Percentiles rank a stretch among this genome's conserved stretches.
Evolutionary conservation across 1,284 basidiomycete species (phyloP).

Genomic region (Kalmanozyma brasiliensis): DNA sequence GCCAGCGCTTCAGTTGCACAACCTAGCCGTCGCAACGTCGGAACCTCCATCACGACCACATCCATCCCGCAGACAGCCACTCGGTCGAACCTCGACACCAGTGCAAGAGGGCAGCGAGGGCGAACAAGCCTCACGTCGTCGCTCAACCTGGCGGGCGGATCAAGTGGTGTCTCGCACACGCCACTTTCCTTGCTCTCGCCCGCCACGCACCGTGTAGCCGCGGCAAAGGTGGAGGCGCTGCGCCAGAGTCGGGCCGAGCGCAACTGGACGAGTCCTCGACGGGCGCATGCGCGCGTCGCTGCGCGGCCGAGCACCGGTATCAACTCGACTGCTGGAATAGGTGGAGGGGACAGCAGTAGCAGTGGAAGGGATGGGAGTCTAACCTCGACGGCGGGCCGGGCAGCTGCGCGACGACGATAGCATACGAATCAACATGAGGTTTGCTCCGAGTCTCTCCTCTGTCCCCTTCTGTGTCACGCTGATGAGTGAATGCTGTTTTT

Average conservation of each 20-base stretch:
- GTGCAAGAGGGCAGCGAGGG: background rate
- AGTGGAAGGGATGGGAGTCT: conserved; percentile 9
- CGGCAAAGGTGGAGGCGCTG: conserved; percentile 27
- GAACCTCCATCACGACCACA: too few species aligned
- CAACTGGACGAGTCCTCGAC: conserved; percentile 31
- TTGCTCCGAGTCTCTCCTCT: too few species aligned
- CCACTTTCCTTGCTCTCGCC: conserved; percentile 41
- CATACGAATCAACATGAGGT: too few species aligned
- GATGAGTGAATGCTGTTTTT: background rate
- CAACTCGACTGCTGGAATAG: too few species aligned
- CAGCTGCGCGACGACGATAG: too few species aligned
- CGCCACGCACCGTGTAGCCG: conserved; percentile 26
- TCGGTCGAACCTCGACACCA: background rate
- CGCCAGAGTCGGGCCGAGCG: conserved; percentile 16
- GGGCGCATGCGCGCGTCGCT: background rate
- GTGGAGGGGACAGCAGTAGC: background rate
- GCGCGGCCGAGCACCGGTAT: too few species aligned
- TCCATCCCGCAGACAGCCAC: too few species aligned
- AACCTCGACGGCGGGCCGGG: too few species aligned
- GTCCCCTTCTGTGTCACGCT: too few species aligned
- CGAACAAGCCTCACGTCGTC: conserved; percentile 5
- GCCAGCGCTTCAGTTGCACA: too few species aligned
- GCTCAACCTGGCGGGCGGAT: conserved; percentile 23
- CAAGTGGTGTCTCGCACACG: conserved; percentile 35
- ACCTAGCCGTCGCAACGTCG: too few species aligned